phyloP scores from a whole-genome alignment of 2,329 filamentous ascomycete genomes.

The Paramyrothecium sp. region DNA sequence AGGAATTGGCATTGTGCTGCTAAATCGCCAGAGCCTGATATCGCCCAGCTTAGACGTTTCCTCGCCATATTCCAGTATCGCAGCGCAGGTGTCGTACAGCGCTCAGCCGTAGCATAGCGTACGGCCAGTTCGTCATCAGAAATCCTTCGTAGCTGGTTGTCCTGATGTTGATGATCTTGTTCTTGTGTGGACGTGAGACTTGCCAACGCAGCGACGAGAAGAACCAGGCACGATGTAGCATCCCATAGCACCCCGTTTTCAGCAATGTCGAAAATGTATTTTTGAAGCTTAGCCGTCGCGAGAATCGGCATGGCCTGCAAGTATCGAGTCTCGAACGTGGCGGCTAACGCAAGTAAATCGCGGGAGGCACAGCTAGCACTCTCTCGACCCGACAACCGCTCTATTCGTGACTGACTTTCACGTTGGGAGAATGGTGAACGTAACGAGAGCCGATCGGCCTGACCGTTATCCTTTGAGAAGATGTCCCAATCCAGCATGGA shows the following conservation, averaged over 20 bases:
- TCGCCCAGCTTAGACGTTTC: constrained; percentile 3
- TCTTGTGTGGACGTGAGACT: not conserved
- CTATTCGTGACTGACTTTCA: not conserved
- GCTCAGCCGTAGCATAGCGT: not conserved
- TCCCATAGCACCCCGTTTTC: constrained; percentile 2
- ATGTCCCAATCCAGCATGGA: not conserved
- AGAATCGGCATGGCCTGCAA: not conserved
- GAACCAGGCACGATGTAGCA: constrained; percentile 2
- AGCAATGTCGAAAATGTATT: not conserved
- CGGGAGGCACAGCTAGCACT: not conserved
- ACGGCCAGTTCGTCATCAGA: not conserved
- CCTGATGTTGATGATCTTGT: too few species aligned
- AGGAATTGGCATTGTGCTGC: constrained; percentile 5
- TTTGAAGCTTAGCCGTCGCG: not conserved
- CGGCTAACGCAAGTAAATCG: not conserved
- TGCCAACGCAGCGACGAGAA: constrained; percentile 3
- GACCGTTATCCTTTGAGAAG: not conserved
- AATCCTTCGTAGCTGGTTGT: not conserved
- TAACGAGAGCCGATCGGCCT: not conserved
- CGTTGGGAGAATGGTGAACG: not conserved
- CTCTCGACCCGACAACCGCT: not conserved
- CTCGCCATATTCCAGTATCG: constrained; percentile 7
- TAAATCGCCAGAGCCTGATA: not conserved
- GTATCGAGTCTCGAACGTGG: not conserved
- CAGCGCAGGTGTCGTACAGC: not conserved